Evolutionary conservation across 805 yeast species (phyloP).

Genomic region (Komagataella kurtzmanii): DNA sequence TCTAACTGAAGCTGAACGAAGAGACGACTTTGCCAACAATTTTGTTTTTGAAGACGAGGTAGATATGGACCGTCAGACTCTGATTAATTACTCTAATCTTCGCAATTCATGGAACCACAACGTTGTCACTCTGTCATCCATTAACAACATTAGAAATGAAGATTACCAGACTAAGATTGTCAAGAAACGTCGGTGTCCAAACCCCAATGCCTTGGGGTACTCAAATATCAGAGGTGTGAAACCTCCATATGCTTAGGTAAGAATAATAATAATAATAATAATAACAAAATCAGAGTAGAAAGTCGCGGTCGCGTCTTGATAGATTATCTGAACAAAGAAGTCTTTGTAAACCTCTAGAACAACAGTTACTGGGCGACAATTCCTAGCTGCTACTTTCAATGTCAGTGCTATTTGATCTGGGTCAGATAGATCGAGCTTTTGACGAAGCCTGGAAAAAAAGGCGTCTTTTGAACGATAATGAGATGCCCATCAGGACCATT

Average conservation of each 20-base stretch:
- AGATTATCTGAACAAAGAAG: background rate
- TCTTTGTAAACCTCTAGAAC: background rate
- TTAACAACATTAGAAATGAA: background rate
- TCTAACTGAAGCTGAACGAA: background rate
- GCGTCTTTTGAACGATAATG: background rate
- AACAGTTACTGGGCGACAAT: background rate
- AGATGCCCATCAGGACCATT: background rate
- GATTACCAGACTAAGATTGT: constrained; percentile 19
- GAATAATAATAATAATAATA: no score
- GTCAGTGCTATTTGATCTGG: background rate
- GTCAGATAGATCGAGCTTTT: background rate
- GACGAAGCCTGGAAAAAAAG: background rate
- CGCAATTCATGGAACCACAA: background rate
- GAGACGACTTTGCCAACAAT: constrained; percentile 9
- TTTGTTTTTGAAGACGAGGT: constrained; percentile 16
- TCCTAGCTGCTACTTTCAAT: background rate
- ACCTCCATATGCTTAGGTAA: constrained; percentile 24
- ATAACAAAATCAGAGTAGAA: no score
- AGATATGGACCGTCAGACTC: constrained; percentile 20
- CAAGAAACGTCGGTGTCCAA: constrained; percentile 29
- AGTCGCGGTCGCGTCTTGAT: background rate
- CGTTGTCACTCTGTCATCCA: background rate
- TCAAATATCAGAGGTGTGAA: constrained; percentile 28
- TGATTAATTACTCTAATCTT: constrained; percentile 19
- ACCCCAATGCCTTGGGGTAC: constrained; percentile 32